Base-by-base conservation (phyloP, 805 yeast species). In the Cyberlindnera amylophila region DNA sequence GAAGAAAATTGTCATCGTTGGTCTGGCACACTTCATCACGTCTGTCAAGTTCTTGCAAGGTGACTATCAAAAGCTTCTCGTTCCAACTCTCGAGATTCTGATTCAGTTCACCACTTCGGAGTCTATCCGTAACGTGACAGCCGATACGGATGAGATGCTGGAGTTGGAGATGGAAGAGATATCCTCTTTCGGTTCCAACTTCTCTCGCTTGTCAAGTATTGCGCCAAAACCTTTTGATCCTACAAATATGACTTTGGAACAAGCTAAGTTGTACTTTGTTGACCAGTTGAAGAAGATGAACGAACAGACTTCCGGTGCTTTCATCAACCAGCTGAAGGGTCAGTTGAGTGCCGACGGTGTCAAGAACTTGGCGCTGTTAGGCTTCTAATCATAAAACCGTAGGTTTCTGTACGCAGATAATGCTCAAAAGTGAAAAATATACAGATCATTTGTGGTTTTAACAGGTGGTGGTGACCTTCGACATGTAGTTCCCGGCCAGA, bases 101-200 rank as follows among this genome's bases (percentile, higher is more conserved):
- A 58, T 78, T 3, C 64, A 65, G 32, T 55, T 71, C 4, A 47
- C 63, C 6, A 49, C 63, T 7, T 62, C 67, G 5, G 66, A 66
- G 36, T 63, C 74, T 32, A 64, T 69, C 34, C 64, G 61, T 10
- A 47, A 50, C 16, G 47, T 52, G 19, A 62, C 63, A 34, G 45
- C 62, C 31, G 68, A 62, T 15, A 53, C 55, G n/a, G 67, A 70
- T 32, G 68, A 63, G 37, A 48, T 69, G 34, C 71, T 64, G 2
- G 67, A 64, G 4, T 61, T 67, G 32, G 83, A 82, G 50, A 54
- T 75, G 24, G 89, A 84, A 39, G 96, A 89, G 47, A 74, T 82
- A 38, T 65, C 89, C 0, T 71, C 93, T 2, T 93, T 90, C 64
- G 98, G 98, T 2, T 82, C 96, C 0, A 79, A 82, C 39, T 93